These are phyloP conservation scores for Bruguiera hainesii DNA, from an alignment of 441 rosid species.

Conservation along the genomic window DNA sequence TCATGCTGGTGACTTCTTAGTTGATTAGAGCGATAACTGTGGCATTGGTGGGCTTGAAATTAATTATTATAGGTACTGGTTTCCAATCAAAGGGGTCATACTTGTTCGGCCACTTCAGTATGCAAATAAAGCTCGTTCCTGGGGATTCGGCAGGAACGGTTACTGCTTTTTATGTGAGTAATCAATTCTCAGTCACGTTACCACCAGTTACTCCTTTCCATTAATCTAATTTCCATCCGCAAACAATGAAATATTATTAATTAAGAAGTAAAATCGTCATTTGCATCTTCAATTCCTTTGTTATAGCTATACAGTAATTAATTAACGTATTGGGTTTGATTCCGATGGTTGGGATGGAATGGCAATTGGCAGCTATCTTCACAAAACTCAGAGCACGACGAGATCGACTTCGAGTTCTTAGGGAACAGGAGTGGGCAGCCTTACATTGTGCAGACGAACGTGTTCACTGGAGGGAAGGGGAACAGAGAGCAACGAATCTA, in stretches of 20 bases:
- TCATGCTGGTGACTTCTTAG: too few species aligned
- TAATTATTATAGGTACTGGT: slow-evolving; percentile 35
- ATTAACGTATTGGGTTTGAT: background rate
- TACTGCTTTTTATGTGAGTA: slow-evolving; percentile 59
- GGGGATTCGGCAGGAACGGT: slow-evolving; percentile 74
- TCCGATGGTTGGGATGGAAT: background rate
- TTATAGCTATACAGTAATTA: too few species aligned
- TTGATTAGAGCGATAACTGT: too few species aligned
- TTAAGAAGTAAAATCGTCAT: too few species aligned
- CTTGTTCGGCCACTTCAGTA: slow-evolving; percentile 68
- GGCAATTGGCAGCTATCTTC: slow-evolving; percentile 46
- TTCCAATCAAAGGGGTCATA: slow-evolving; percentile 63
- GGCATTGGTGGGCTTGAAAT: background rate
- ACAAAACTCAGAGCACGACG: slow-evolving; percentile 59
- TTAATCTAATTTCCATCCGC: too few species aligned
- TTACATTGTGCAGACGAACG: slow-evolving; percentile 48
- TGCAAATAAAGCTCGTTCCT: slow-evolving; percentile 64
- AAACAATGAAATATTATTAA: too few species aligned
- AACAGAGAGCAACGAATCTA: slow-evolving; percentile 41
- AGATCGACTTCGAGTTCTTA: slow-evolving; percentile 54
- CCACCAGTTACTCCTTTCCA: too few species aligned
- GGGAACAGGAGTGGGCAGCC: slow-evolving; percentile 53
- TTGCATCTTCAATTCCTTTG: too few species aligned
- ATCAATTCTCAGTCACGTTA: too few species aligned
- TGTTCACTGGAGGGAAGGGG: slow-evolving; percentile 48